phyloP scores from a whole-genome alignment of 371 early-diverging fungal species.

The Mucor velutinosus region DNA sequence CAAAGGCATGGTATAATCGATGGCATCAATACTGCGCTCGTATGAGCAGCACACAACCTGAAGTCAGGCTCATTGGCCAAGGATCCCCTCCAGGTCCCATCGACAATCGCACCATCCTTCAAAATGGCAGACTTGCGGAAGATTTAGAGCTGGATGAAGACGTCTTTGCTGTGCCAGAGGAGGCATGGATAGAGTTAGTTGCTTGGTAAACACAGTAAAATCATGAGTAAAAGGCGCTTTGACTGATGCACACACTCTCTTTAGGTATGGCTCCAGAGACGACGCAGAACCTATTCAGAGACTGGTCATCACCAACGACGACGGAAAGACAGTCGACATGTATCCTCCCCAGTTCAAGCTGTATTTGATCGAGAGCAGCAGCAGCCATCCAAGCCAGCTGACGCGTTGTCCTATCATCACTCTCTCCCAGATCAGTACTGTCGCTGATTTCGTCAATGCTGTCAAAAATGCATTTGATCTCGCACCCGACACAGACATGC shows the following conservation, averaged over 20 bases:
- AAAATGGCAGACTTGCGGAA: conserved; percentile 13
- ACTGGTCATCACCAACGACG: background rate
- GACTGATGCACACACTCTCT: no score
- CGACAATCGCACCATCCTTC: conserved; percentile 14
- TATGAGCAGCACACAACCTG: conserved; percentile 8
- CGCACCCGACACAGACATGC: conserved; percentile 16
- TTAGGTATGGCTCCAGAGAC: conserved; percentile 16
- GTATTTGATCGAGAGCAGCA: conserved; percentile 12
- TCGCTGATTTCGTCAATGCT: conserved; percentile 6
- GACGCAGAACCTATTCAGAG: conserved; percentile 15
- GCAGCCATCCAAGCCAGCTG: background rate
- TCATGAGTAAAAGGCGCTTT: no score
- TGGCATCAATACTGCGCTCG: conserved; percentile 33
- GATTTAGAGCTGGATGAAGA: conserved; percentile 5
- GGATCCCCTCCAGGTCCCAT: conserved; percentile 23
- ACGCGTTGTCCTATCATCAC: conserved; percentile 15
- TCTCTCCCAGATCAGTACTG: conserved; percentile 4
- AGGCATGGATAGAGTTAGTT: conserved; percentile 23
- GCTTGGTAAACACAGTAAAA: conserved; percentile 34
- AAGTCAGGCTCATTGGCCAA: conserved; percentile 10
- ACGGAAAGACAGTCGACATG: conserved; percentile 11
- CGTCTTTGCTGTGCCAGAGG: conserved; percentile 23
- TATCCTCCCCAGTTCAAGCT: conserved; percentile 29
- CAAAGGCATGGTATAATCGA: conserved; percentile 21
- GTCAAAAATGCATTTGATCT: conserved; percentile 17